A percentile compares a stretch with the other conserved stretches of the same genome.
Evolutionary conservation across 345 rosid genomes (phyloP).

Genomic region (Populus pruinosa): DNA sequence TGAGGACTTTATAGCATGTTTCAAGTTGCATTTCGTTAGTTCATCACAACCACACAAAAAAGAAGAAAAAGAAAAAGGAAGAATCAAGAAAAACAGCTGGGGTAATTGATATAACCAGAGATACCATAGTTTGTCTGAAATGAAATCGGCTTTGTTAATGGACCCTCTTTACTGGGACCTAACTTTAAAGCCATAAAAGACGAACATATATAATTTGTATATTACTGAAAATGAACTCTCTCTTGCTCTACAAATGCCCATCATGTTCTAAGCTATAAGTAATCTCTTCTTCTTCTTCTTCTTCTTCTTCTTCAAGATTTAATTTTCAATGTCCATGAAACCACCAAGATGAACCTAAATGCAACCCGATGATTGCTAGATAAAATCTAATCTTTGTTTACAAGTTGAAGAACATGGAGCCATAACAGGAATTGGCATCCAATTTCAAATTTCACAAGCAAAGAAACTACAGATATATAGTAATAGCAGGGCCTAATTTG

Average conservation of each 20-base stretch:
- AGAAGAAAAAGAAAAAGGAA: neutral
- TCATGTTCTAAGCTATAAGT: neutral
- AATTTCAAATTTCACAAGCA: neutral
- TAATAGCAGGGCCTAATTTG: too few relatives aligned
- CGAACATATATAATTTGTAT: neutral
- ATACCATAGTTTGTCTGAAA: neutral
- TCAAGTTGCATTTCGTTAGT: neutral
- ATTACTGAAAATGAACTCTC: neutral
- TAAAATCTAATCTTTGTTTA: neutral
- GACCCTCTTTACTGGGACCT: neutral
- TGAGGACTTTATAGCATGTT: neutral
- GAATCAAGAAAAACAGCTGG: neutral
- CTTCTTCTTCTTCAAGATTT: neutral
- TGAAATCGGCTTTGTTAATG: neutral
- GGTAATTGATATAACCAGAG: neutral
- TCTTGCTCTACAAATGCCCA: neutral
- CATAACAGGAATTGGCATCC: neutral
- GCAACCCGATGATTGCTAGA: too few relatives aligned
- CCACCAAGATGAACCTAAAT: neutral
- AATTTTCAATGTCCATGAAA: neutral
- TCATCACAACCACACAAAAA: neutral
- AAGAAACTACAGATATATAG: neutral
- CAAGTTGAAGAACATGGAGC: neutral
- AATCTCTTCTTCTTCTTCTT: neutral
- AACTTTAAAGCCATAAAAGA: neutral